These are phyloP conservation scores for Eimeria necatrix DNA, from an alignment of 169 alveolate genomes.

Conservation along the genomic window DNA sequence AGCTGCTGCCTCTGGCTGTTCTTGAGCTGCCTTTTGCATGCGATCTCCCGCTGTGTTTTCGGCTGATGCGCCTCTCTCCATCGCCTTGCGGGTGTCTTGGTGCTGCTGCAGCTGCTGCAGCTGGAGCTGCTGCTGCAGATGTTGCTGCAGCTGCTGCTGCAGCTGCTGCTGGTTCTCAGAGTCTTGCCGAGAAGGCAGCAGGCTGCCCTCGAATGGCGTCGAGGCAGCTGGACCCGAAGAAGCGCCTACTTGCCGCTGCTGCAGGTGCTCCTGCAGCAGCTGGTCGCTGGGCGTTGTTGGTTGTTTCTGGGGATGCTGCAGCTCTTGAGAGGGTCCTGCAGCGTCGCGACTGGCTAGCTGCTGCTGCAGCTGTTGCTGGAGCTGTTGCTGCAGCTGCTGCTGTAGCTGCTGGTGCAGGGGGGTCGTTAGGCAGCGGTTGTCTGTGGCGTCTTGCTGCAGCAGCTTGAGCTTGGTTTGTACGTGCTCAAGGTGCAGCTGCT, in stretches of 20 bases:
- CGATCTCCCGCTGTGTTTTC: neutral
- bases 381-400: neutral
- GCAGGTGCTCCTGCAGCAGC: slow-evolving; percentile 31
- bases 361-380: neutral
- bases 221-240: neutral
- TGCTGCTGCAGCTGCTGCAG: slow-evolving; percentile 44
- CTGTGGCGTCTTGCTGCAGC: neutral
- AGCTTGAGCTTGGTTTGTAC: slow-evolving; percentile 20
- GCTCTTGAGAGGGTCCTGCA: slow-evolving; percentile 32
- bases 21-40: neutral
- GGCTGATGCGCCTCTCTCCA: neutral
- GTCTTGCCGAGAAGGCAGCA: slow-evolving; percentile 30
- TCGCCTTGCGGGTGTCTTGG: neutral
- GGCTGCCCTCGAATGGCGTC: neutral
- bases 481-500: slow-evolving; percentile 46
- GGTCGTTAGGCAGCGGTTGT: neutral
- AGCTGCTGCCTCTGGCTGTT: slow-evolving; percentile 22
- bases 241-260: slow-evolving; percentile 12
- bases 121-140: slow-evolving; percentile 25
- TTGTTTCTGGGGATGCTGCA: slow-evolving; percentile 58
- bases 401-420: slow-evolving; percentile 33
- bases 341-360: slow-evolving; percentile 19
- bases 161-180: neutral
- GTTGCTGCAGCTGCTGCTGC: neutral
- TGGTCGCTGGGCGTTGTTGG: slow-evolving; percentile 30